phyloP scores from a whole-genome alignment of 1,284 basidiomycete species.

The Afroboletus lepidellus region DNA sequence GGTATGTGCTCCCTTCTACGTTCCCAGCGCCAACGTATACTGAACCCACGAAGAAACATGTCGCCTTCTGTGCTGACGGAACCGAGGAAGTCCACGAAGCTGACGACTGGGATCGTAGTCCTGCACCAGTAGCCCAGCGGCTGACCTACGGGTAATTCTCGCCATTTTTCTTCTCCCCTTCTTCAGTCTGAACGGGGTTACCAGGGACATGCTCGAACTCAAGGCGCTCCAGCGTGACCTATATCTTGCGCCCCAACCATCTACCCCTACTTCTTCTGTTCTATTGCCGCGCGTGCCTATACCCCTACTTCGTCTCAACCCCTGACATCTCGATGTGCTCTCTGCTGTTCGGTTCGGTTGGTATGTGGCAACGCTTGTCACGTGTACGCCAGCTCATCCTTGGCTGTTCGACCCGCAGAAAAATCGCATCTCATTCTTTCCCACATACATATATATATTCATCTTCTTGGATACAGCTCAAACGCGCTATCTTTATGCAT shows the following conservation, averaged over 20 bases:
- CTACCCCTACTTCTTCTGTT: conserved; percentile 36
- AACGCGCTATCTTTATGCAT: background rate
- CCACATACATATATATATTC: background rate
- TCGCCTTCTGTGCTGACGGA: conserved; percentile 53
- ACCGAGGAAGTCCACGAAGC: conserved; percentile 56
- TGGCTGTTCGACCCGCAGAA: no score
- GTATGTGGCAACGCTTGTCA: background rate
- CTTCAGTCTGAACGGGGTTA: background rate
- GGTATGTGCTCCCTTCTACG: conserved; percentile 6
- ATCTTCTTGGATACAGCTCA: background rate
- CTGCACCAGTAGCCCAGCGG: conserved; percentile 47
- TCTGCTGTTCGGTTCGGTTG: background rate
- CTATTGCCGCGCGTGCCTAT: conserved; percentile 53
- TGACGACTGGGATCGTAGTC: conserved; percentile 71
- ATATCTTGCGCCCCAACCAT: conserved; percentile 49
- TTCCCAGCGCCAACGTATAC: background rate
- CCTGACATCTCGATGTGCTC: background rate
- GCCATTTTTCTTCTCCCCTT: background rate
- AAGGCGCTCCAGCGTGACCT: conserved; percentile 59
- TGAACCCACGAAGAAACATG: conserved; percentile 43
- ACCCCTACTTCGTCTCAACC: conserved; percentile 46
- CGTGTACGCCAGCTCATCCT: background rate
- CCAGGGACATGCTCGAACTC: conserved; percentile 61
- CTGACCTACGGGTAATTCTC: conserved; percentile 52
- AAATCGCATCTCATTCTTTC: background rate